Evolutionary conservation across 179 eudicot genomes (phyloP), one percentile per base, ranked within the genome.

Genomic region (Actinidia chinensis): DNA sequence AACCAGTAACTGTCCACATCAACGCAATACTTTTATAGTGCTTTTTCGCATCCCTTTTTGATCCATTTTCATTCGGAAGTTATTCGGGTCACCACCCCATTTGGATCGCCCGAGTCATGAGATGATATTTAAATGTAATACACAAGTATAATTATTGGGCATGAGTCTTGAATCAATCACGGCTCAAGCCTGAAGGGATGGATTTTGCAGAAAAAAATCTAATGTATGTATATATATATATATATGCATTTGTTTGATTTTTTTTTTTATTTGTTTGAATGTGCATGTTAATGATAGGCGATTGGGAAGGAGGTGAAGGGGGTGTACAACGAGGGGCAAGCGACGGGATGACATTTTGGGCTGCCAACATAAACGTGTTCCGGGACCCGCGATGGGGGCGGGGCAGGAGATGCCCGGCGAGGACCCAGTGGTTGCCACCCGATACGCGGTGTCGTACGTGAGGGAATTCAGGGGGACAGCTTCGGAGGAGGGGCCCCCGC

Each of bases 331-430:
- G 89, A 56, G 83, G 99, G 98, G 11, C 94, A 95, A 83, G 97
- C 95, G 2, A 80, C 28, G 4, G 99, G 65, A 85, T 95, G 92
- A 93, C 99, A 83, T 91, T 95, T 82, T 95, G 99, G 99, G 91
- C 99, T 60, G 98, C 99, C 44, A 95, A 95, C 25, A 95, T 95
- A 73, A 95, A 95, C 85, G 84, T 95, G 43, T 91, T 88, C 15
- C 87, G 99, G 79, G 99, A 95, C 74, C 99, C 99, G 10, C 84
- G 99, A 60, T 95, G 99, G 99, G 99, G 99, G 6, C 84, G 98
- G 78, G 98, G 98, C 18, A 93, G 55, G 98, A 95, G 78, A 95
- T 98, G 5, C 93, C 98, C 0, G 98, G 98, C 1, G 98, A 95
- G 78, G 98, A 93, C 76, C 99, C 99, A 4, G n/a, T 86, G 79